Conservation (phyloP, 139 green algal genomes). For the Mychonastes homosphaera region DNA sequence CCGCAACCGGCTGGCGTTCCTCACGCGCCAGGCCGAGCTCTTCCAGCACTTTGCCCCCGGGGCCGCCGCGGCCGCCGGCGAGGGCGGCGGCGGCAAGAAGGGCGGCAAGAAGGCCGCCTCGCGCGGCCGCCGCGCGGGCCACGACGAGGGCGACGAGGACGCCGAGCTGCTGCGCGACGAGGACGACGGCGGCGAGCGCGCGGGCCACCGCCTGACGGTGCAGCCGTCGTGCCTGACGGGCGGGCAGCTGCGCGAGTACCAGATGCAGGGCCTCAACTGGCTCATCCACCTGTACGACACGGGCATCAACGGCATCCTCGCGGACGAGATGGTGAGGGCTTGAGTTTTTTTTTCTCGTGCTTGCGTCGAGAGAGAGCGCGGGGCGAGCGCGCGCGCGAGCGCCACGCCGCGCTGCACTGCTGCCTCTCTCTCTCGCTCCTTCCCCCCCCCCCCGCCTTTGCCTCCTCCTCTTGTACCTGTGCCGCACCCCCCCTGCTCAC, state of each 20-base stretch:
- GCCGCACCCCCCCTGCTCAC: too few relatives aligned
- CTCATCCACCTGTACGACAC: slow-evolving; percentile 98
- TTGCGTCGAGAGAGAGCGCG: too few relatives aligned
- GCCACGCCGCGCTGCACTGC: too few relatives aligned
- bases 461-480: too few relatives aligned
- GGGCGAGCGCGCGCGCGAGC: too few relatives aligned
- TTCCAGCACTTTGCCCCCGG: slow-evolving; percentile 91
- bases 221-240: slow-evolving; percentile 77
- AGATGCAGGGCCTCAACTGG: slow-evolving; percentile 98
- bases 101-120: slow-evolving; percentile 32
- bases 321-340: slow-evolving; percentile 89
- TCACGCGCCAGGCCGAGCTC: slow-evolving; percentile 94
- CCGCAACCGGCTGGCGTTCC: slow-evolving; percentile 74
- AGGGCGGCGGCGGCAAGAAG: too few relatives aligned
- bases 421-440: too few relatives aligned
- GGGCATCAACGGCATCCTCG: slow-evolving; percentile 98
- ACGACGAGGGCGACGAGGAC: slow-evolving; percentile 88
- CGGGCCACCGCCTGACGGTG: slow-evolving; percentile 66
- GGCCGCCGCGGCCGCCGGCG: slow-evolving; percentile 8
- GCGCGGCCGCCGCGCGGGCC: slow-evolving; percentile 38
- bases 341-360: too few relatives aligned
- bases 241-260: slow-evolving; percentile 94
- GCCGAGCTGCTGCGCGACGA: slow-evolving; percentile 83
- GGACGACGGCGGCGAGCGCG: slow-evolving; percentile 42
- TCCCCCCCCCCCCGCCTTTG: too few relatives aligned